Conservation (phyloP, 257 asterid genomes). For the Misopates orontium region DNA sequence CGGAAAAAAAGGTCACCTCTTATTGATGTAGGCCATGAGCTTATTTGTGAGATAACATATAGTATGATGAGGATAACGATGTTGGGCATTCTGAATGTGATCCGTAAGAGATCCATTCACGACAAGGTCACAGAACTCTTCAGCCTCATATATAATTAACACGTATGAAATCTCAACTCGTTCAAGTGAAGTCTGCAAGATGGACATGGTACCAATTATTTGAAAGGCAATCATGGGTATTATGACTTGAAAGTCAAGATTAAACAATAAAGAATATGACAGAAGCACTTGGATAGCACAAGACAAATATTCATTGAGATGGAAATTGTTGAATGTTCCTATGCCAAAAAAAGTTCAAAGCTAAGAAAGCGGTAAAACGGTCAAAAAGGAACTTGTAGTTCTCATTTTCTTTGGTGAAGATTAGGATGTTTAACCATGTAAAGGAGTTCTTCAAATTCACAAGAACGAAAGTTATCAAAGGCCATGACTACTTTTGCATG, state of each 20-base stretch:
- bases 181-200: constrained; percentile 60
- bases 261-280: constrained; percentile 5
- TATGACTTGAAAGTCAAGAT: constrained; percentile 4
- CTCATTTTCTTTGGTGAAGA: too few relatives aligned
- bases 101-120: constrained; percentile 49
- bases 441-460: too few relatives aligned
- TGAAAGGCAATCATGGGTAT: too few relatives aligned
- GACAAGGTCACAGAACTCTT: constrained; percentile 79
- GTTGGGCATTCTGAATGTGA: constrained; percentile 61
- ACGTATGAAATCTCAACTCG: constrained; percentile 55
- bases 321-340: constrained; percentile 17
- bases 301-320: constrained; percentile 3
- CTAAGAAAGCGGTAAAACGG: not conserved
- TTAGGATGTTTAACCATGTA: too few relatives aligned
- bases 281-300: constrained; percentile 5
- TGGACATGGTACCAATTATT: constrained; percentile 11
- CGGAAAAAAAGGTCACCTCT: constrained; percentile 48
- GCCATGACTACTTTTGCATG: not conserved
- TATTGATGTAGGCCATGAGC: constrained; percentile 79
- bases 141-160: constrained; percentile 76
- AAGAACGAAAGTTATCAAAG: not conserved
- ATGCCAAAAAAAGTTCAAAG: constrained; percentile 14
- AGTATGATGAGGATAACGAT: constrained; percentile 73
- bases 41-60: constrained; percentile 75
- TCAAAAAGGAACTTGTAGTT: not conserved